phyloP scores from a whole-genome alignment of 169 alveolate species.

The Plasmodium ovale region DNA sequence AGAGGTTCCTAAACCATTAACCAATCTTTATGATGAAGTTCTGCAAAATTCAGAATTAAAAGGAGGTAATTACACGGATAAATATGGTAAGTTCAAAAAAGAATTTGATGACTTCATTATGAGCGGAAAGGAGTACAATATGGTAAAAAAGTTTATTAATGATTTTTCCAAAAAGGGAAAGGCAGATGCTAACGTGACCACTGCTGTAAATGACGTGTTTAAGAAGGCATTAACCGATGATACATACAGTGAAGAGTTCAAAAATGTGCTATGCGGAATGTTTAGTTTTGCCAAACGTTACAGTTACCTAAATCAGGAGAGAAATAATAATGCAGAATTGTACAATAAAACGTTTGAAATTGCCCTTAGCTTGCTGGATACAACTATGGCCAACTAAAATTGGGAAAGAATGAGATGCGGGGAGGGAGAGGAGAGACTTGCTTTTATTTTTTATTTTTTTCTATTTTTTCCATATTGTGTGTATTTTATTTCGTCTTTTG shows the following conservation, averaged over 20 bases:
- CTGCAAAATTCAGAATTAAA: background rate
- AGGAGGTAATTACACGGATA: background rate
- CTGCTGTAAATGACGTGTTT: background rate
- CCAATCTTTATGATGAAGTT: constrained; percentile 6
- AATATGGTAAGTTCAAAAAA: constrained; percentile 10
- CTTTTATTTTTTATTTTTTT: too few species aligned
- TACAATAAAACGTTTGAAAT: background rate
- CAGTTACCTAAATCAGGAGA: background rate
- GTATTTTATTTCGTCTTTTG: too few species aligned
- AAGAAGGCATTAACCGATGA: constrained; percentile 16
- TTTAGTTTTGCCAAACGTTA: constrained; percentile 12
- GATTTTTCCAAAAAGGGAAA: background rate
- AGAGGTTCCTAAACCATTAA: background rate
- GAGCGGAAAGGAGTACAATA: background rate
- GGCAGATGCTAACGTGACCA: background rate
- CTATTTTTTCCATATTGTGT: background rate
- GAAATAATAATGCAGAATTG: background rate
- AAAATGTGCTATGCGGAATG: background rate
- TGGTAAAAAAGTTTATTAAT: background rate
- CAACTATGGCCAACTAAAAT: background rate
- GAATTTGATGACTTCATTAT: background rate
- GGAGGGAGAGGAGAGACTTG: too few species aligned
- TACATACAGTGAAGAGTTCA: background rate
- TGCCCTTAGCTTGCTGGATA: background rate
- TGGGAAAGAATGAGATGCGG: too few species aligned